phyloP scores from a whole-genome alignment of 371 early-diverging fungal genomes.

The Haplosporangium sp. region DNA sequence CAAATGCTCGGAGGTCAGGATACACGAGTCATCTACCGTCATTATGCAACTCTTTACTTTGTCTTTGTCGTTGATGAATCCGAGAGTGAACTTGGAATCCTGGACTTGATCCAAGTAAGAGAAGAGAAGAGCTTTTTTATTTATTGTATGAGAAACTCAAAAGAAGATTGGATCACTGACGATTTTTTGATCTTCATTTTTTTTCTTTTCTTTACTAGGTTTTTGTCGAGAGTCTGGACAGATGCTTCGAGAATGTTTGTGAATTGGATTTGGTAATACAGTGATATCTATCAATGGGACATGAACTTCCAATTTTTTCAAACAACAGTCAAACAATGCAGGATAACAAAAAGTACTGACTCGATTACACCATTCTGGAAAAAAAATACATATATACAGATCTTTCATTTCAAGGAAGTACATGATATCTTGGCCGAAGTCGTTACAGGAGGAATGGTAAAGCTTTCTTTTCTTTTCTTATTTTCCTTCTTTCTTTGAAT shows the following conservation, averaged over 20 bases:
- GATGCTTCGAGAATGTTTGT: slow-evolving; percentile 95
- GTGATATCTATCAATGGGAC: neutral
- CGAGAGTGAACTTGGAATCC: slow-evolving; percentile 94
- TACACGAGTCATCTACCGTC: slow-evolving; percentile 92
- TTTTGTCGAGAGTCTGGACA: slow-evolving; percentile 95
- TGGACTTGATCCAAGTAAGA: slow-evolving; percentile 91
- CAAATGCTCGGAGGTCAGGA: slow-evolving; percentile 87
- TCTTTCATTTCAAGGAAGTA: slow-evolving; percentile 84
- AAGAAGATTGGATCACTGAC: neutral
- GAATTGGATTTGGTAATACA: slow-evolving; percentile 89
- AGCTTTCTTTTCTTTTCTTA: neutral
- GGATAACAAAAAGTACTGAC: neutral
- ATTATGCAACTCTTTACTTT: slow-evolving; percentile 95
- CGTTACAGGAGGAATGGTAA: slow-evolving; percentile 82
- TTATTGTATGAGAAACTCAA: neutral
- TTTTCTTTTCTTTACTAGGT: slow-evolving; percentile 64
- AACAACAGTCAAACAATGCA: neutral
- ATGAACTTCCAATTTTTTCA: neutral
- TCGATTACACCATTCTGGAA: neutral
- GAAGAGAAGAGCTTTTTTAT: neutral
- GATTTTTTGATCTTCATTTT: neutral
- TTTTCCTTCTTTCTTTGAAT: too few species aligned
- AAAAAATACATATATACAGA: slow-evolving; percentile 57
- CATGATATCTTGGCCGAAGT: slow-evolving; percentile 84
- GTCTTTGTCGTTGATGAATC: slow-evolving; percentile 96